These are phyloP conservation scores for Salvia sclarea DNA, from an alignment of 305 asterid species.

Conservation along the genomic window DNA sequence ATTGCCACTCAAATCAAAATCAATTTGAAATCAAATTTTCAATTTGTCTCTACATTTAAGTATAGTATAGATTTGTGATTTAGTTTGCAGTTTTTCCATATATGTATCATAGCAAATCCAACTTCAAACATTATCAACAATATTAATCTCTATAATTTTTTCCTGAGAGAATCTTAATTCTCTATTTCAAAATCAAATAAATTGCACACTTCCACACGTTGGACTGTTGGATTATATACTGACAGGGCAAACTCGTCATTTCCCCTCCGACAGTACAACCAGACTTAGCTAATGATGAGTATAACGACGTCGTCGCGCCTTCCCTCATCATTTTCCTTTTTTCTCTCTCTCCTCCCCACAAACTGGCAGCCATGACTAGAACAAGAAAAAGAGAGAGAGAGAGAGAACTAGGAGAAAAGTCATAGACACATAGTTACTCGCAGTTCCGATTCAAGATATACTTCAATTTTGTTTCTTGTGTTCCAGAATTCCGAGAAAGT, in stretches of 20 bases:
- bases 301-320: slow-evolving; percentile 33
- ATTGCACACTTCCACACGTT: background rate
- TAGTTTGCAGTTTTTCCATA: too few species aligned
- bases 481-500: slow-evolving; percentile 6
- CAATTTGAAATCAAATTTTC: too few species aligned
- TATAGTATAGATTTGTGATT: too few species aligned
- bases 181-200: background rate
- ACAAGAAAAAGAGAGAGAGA: background rate
- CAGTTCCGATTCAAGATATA: slow-evolving; percentile 8
- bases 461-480: background rate
- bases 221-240: background rate
- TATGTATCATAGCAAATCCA: too few species aligned
- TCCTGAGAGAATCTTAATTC: background rate
- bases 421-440: background rate
- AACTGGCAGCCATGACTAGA: slow-evolving; percentile 14
- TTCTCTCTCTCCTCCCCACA: background rate
- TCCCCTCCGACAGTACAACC: slow-evolving; percentile 32
- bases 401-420: slow-evolving; percentile 16
- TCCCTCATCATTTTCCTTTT: slow-evolving; percentile 6
- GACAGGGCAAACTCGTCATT: slow-evolving; percentile 35
- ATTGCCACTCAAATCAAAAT: too few species aligned
- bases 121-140: too few species aligned
- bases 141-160: too few species aligned
- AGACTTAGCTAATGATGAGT: slow-evolving; percentile 25
- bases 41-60: too few species aligned